Base-by-base conservation (phyloP, 768 basidiomycete species). In the Russula griseocarnosa region DNA sequence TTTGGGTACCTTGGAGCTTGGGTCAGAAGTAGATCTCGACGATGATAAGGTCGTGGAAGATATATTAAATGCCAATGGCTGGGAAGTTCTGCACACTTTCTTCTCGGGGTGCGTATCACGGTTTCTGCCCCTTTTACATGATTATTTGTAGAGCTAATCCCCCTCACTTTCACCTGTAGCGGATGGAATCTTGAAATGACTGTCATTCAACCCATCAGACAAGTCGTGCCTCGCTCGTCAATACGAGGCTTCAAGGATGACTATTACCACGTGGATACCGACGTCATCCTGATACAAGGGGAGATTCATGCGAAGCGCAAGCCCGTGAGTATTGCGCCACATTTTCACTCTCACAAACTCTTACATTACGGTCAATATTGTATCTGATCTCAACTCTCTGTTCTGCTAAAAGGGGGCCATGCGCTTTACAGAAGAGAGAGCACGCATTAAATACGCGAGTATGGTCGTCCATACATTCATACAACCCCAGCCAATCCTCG, bases 181-280 rank as follows among this genome's bases (percentile, higher is more conserved):
- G 74, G 75, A 16, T 75, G 75, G 75, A 79, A 80, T 22, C 75
- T 66, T 65, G 74, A 77, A 16, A 79, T 79, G 68, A 74, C 75
- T 16, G 74, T 79, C 30, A 74, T 77, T 18, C 70, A 67, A 49
- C 77, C 79, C 6, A 69, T 78, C 58, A 72, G 68, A 47, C 75
- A 79, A 68, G 74, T 77, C 58, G 74, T 70, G 11, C 75, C 72
- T 14, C 73, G 73, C 32, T 68, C 71, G 42, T 71, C 73, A 0
- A 73, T 81, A 64, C 74, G 74, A 14, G 80, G 79, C 20, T 75
- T 74, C 49, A 65, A 70, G 30, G 80, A 80, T 30, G 79, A 81
- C 62, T 81, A 73, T 50, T 66, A 68, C 55, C 57, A 69, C 24
- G 54, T 73, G 49, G 65, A 71, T 2, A 71, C 74, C 38, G 76